A percentile compares a stretch with the other conserved stretches of the same genome.
phyloP scores from a whole-genome alignment of 495 filamentous ascomycete species.

The Apiosordaria backusii region DNA sequence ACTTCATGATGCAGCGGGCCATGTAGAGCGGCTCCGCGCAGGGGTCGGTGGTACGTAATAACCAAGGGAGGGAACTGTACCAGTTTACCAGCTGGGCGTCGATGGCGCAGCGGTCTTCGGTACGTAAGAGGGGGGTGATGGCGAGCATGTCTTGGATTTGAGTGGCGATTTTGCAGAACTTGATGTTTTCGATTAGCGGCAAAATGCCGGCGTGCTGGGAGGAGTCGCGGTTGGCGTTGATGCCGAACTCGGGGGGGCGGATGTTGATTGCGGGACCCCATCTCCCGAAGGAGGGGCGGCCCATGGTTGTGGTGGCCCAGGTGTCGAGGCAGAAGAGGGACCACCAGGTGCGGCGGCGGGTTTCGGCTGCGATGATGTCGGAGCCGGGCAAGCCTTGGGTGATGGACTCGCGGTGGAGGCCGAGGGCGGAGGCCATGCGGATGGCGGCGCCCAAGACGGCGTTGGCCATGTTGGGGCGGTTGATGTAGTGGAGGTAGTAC shows the following conservation, averaged over 20 bases:
- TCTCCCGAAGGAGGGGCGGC: constrained; percentile 72
- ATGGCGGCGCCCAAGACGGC: constrained; percentile 62
- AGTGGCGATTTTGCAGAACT: constrained; percentile 75
- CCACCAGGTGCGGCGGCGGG: constrained; percentile 75
- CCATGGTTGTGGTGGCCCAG: constrained; percentile 72
- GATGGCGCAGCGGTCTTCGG: constrained; percentile 60
- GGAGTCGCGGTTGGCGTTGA: constrained; percentile 47
- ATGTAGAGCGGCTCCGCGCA: constrained; percentile 68
- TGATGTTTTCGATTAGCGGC: constrained; percentile 71
- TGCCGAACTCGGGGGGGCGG: constrained; percentile 56
- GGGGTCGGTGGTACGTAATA: constrained; percentile 64
- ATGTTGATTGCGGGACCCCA: constrained; percentile 73
- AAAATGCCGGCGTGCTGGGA: constrained; percentile 60
- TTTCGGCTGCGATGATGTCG: constrained; percentile 56
- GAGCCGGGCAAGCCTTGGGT: constrained; percentile 44
- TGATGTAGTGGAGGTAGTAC: constrained; percentile 77
- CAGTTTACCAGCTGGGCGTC: constrained; percentile 67
- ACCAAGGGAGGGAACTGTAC: constrained; percentile 68
- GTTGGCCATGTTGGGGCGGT: constrained; percentile 73
- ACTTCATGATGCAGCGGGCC: constrained; percentile 73
- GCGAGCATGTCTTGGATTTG: constrained; percentile 74
- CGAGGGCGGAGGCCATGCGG: constrained; percentile 67
- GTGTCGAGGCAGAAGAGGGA: constrained; percentile 75
- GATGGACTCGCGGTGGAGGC: constrained; percentile 68
- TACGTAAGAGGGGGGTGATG: constrained; percentile 60